phyloP scores from a whole-genome alignment of 352 stramenopile species.

The Phytophthora hibernalis region DNA sequence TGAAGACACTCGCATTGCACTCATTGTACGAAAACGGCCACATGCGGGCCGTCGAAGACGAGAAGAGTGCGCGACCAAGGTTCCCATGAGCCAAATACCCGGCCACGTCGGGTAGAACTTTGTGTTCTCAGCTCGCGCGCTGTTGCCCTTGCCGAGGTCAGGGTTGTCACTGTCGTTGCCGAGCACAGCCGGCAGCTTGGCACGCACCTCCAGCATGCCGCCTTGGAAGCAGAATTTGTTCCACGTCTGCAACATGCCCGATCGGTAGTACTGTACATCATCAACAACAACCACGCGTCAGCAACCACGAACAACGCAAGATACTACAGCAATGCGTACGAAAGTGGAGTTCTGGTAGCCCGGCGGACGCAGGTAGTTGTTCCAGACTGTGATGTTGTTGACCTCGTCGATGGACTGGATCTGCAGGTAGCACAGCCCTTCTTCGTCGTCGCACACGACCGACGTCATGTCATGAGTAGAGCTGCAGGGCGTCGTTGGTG shows the following conservation, averaged over 20 bases:
- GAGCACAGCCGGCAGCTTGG: conserved; percentile 89
- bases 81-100: conserved; percentile 96
- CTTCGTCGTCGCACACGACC: conserved; percentile 55
- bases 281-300: background rate
- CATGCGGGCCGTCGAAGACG: conserved; percentile 92
- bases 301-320: background rate
- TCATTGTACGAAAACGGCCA: conserved; percentile 96
- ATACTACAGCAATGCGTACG: conserved; percentile 30
- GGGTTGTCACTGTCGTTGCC: conserved; percentile 69
- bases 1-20: conserved; percentile 90
- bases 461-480: conserved; percentile 76
- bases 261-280: conserved; percentile 65
- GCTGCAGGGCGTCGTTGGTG: conserved; percentile 68
- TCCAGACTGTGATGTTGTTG: conserved; percentile 72
- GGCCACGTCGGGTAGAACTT: conserved; percentile 90
- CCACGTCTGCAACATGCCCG: conserved; percentile 92
- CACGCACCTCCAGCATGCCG: conserved; percentile 91
- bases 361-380: conserved; percentile 66
- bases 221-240: conserved; percentile 95
- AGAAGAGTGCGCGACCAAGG: conserved; percentile 95
- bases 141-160: conserved; percentile 79
- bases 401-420: conserved; percentile 65
- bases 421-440: conserved; percentile 59
- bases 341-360: conserved; percentile 59
- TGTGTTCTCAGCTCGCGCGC: conserved; percentile 38